phyloP scores from a whole-genome alignment of 352 stramenopile species.

The Pythium pyrilobum region DNA sequence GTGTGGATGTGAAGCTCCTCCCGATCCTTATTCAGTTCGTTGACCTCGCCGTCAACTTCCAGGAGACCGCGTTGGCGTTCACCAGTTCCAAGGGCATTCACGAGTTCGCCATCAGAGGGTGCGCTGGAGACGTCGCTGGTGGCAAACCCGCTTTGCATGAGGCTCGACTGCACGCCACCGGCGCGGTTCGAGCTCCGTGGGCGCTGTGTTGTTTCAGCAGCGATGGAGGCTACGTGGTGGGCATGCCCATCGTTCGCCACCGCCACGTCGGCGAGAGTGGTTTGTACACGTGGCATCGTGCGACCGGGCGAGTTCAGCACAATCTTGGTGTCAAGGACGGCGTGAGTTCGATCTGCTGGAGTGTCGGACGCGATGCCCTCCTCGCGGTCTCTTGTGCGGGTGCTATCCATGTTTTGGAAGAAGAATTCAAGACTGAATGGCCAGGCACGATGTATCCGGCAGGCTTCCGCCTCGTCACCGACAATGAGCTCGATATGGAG shows the following conservation, averaged over 20 bases:
- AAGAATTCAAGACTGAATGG: constrained; percentile 71
- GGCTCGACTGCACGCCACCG: constrained; percentile 48
- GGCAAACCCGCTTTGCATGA: constrained; percentile 32
- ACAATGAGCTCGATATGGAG: constrained; percentile 66
- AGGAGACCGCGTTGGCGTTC: constrained; percentile 45
- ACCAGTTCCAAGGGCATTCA: constrained; percentile 78
- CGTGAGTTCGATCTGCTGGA: constrained; percentile 56
- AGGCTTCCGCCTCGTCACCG: constrained; percentile 70
- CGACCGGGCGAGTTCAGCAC: constrained; percentile 49
- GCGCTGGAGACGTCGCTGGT: not conserved
- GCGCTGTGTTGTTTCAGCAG: constrained; percentile 64
- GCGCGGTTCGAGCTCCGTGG: constrained; percentile 69
- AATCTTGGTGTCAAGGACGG: constrained; percentile 74
- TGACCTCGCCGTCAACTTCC: constrained; percentile 49
- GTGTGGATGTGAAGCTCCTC: constrained; percentile 41
- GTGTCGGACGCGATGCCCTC: constrained; percentile 44
- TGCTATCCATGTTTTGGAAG: constrained; percentile 62
- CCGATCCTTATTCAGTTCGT: constrained; percentile 61
- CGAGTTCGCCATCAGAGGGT: constrained; percentile 32
- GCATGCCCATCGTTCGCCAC: constrained; percentile 72
- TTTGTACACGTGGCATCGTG: constrained; percentile 73
- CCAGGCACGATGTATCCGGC: constrained; percentile 81
- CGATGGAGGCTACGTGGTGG: constrained; percentile 60
- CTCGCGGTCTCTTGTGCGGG: constrained; percentile 62
- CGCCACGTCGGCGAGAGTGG: constrained; percentile 76